Evolutionary conservation across 2,329 filamentous ascomycete genomes (phyloP).

Genomic region (Cyphellophora attinorum): DNA sequence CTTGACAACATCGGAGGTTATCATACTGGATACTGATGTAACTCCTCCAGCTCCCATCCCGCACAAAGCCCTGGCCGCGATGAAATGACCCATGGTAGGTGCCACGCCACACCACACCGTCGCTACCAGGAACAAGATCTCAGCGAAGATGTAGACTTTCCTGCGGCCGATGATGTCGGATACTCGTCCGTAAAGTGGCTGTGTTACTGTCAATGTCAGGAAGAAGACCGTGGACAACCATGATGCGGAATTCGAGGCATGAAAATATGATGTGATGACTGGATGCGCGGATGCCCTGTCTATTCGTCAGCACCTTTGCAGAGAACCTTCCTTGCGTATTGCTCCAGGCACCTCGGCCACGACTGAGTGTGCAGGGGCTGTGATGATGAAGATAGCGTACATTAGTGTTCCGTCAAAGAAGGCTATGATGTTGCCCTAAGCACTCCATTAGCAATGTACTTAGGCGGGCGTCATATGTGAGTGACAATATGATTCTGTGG

Average conservation of each 20-base stretch:
- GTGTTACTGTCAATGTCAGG: slow-evolving; percentile 56
- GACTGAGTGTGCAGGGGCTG: too few species aligned
- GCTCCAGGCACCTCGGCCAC: too few species aligned
- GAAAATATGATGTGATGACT: slow-evolving; percentile 38
- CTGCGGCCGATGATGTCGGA: slow-evolving; percentile 50
- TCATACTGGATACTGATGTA: slow-evolving; percentile 59
- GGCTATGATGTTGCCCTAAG: slow-evolving; percentile 54
- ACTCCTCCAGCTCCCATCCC: slow-evolving; percentile 65
- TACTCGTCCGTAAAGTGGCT: slow-evolving; percentile 53
- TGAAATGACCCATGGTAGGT: slow-evolving; percentile 58
- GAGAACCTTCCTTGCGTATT: too few species aligned
- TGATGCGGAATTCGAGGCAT: slow-evolving; percentile 34
- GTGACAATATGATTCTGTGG: too few species aligned
- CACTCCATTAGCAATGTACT: too few species aligned
- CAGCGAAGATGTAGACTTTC: slow-evolving; percentile 53
- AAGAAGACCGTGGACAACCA: slow-evolving; percentile 54
- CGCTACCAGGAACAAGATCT: slow-evolving; percentile 53
- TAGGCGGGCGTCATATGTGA: too few species aligned
- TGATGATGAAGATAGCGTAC: too few species aligned
- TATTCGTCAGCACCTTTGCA: too few species aligned
- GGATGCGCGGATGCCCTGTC: slow-evolving; percentile 35
- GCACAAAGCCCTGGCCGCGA: slow-evolving; percentile 59
- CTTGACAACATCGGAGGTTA: slow-evolving; percentile 64
- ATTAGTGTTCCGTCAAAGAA: slow-evolving; percentile 40
- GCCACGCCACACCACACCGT: slow-evolving; percentile 64